Evolutionary conservation across 2,329 filamentous ascomycete genomes (phyloP).

Genomic region (Colletotrichum sp.): DNA sequence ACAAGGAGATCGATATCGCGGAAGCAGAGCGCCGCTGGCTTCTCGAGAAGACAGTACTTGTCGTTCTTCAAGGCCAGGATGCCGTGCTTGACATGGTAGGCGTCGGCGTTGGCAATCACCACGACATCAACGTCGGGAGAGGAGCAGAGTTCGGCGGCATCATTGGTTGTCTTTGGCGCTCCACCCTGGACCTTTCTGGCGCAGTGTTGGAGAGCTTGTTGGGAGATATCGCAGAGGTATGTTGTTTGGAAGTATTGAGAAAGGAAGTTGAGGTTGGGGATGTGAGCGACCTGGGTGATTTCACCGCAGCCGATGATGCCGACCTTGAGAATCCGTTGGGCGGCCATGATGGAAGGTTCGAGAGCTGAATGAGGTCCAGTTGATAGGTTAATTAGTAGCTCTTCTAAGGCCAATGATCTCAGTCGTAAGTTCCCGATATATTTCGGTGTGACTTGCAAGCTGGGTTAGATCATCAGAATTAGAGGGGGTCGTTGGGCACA

Average conservation of each 20-base stretch:
- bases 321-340: constrained; percentile 29
- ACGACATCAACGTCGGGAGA: constrained; percentile 55
- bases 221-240: constrained; percentile 58
- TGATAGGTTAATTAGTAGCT: background rate
- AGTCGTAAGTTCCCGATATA: background rate
- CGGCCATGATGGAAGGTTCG: background rate
- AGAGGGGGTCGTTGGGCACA: background rate
- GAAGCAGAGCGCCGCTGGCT: constrained; percentile 58
- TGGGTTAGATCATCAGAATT: background rate
- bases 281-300: constrained; percentile 57
- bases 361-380: background rate
- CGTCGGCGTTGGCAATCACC: constrained; percentile 57
- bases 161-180: constrained; percentile 34
- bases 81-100: constrained; percentile 58
- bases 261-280: constrained; percentile 52
- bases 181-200: constrained; percentile 23
- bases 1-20: constrained; percentile 51
- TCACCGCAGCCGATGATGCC: constrained; percentile 54
- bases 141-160: constrained; percentile 45
- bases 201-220: constrained; percentile 30
- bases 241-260: constrained; percentile 48
- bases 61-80: constrained; percentile 55
- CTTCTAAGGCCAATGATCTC: background rate
- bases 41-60: constrained; percentile 66
- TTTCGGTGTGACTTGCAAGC: background rate